A percentile compares a stretch with the other conserved stretches of the same genome.
Conservation (phyloP, 2,329 filamentous ascomycete species). For the Colletotrichum brevisporum region DNA sequence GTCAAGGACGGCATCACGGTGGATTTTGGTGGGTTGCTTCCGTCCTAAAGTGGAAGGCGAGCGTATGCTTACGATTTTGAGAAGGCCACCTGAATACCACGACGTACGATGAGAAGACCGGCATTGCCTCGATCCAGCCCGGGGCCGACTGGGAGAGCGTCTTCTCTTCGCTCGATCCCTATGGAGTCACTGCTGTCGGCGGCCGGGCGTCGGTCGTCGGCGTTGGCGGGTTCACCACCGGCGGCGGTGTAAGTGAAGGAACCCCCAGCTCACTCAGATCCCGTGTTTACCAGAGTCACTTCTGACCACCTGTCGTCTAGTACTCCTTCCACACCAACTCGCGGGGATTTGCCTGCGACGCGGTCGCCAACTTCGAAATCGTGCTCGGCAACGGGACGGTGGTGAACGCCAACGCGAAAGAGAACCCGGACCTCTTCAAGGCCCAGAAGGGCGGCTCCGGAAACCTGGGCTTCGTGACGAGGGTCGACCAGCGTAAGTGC, state of each 20-base stretch:
- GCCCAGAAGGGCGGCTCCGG: slow-evolving; percentile 63
- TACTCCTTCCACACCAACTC: slow-evolving; percentile 49
- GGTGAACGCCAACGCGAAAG: slow-evolving; percentile 54
- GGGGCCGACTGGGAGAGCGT: slow-evolving; percentile 47
- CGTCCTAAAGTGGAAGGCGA: slow-evolving; percentile 31
- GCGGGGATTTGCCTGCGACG: slow-evolving; percentile 59
- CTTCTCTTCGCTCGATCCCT: slow-evolving; percentile 42
- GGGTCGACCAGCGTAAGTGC: slow-evolving; percentile 42
- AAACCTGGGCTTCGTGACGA: slow-evolving; percentile 60
- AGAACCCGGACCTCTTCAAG: slow-evolving; percentile 58
- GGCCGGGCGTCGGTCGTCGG: slow-evolving; percentile 45
- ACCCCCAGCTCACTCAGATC: too few species aligned
- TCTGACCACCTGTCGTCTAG: neutral
- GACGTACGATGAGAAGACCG: slow-evolving; percentile 46
- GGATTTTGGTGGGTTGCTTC: slow-evolving; percentile 42
- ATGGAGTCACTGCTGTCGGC: slow-evolving; percentile 42
- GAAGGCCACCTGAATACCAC: slow-evolving; percentile 49
- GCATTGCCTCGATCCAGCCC: slow-evolving; percentile 49
- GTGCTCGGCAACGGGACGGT: slow-evolving; percentile 58
- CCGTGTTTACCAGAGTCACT: neutral
- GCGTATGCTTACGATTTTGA: neutral
- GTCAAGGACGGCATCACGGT: slow-evolving; percentile 45
- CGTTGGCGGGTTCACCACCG: slow-evolving; percentile 44
- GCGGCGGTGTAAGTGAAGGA: slow-evolving; percentile 39
- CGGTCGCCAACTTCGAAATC: slow-evolving; percentile 57